Base-by-base conservation (phyloP, 192 early-diverging fungal genomes). In the Backusella sp. region DNA sequence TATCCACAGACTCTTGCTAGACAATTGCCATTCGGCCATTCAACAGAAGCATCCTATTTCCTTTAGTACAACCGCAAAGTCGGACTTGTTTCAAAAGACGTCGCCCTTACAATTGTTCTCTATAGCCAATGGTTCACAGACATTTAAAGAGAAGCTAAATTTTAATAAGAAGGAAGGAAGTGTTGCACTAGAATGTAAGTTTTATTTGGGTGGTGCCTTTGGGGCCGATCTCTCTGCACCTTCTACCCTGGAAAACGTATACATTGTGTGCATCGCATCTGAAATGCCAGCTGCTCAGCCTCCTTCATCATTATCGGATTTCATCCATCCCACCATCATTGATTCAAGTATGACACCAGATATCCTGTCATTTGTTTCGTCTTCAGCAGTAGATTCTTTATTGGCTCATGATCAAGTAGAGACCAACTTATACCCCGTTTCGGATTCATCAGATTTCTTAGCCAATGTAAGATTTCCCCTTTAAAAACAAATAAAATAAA, bases 121-220 rank as follows among this genome's bases (percentile, higher is more conserved):
- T 6, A 82, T 79, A 15, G 82, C 88, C 30, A 77, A 84, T 52
- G 83, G 80, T 1, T 79, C 82, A 0, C 82, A 79, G 68, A 86
- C 86, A 59, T 81, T 85, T 30, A 77, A 83, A 12, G 84, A 88
- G 15, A 77, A 78, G n/a, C 35, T 89, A 36, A 69, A 78, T 8
- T 65, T 89, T n/a, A 80, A 77, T 53, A 72, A 78, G 44, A 14
- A 53, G 3, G 77, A 79, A 62, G 86, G 83, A 4, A 76, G 79
- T 35, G 82, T 77, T 49, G 80, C 84, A 53, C 56, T 84, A 8
- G 77, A 79, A 35, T 75, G 83, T 17, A 74, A 79, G 9, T 81
- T 88, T 70, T 88, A 89, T 73, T 68, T 90, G 23, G 89, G 89
- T 23, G 89, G 88, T 75, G 89, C 88, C 19, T 70, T 89, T 26